phyloP scores from a whole-genome alignment of 305 asterid species.

The Fraxinus nigra region DNA sequence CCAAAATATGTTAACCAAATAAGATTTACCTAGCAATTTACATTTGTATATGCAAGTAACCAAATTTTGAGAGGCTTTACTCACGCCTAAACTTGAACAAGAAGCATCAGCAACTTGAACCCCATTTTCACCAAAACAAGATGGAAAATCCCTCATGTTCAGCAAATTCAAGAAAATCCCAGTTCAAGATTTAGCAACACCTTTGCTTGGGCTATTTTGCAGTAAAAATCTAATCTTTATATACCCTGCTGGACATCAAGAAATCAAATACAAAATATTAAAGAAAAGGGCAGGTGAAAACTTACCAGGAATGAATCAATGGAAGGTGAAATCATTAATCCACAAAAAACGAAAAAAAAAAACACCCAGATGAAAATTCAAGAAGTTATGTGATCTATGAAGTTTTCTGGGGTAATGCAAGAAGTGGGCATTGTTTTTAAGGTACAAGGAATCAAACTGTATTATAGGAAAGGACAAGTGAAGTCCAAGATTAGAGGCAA shows the following conservation, averaged over 20 bases:
- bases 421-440: constrained; percentile 30
- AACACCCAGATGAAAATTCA: not conserved
- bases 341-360: not conserved
- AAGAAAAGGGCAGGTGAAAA: constrained; percentile 23
- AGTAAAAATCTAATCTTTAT: constrained; percentile 32
- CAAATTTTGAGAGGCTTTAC: constrained; percentile 65
- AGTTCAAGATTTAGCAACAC: constrained; percentile 9
- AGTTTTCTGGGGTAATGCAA: constrained; percentile 28
- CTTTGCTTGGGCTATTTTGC: constrained; percentile 19
- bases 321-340: constrained; percentile 31
- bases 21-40: constrained; percentile 66
- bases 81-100: constrained; percentile 48
- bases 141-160: constrained; percentile 82
- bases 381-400: constrained; percentile 6
- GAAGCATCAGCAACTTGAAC: constrained; percentile 95
- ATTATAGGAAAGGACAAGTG: constrained; percentile 49
- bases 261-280: not conserved
- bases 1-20: constrained; percentile 60
- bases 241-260: constrained; percentile 12
- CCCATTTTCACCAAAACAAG: constrained; percentile 92
- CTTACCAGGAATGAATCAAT: constrained; percentile 35
- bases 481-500: constrained; percentile 48
- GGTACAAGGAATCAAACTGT: constrained; percentile 43
- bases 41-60: constrained; percentile 69
- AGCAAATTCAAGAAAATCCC: constrained; percentile 18